Base-by-base conservation (phyloP, 306 rosid genomes). In the Medicago lupulina region DNA sequence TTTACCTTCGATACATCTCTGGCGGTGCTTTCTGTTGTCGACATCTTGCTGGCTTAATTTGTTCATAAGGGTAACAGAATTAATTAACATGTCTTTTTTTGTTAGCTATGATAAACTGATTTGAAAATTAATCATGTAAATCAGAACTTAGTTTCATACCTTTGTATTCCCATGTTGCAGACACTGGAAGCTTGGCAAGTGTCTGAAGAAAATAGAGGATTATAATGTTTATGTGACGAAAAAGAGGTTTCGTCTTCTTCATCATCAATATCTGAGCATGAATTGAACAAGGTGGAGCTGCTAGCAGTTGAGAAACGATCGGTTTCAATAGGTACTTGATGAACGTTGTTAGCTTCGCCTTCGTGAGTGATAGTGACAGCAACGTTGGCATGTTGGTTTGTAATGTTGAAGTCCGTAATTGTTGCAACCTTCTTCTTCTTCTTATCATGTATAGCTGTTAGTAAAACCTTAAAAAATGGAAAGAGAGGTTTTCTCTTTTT, bases 291-390 rank as follows among this genome's bases (percentile, higher is more conserved):
- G 3, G 92, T 89, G 8, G 82, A 72, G 80, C 88, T 83, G 77
- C 91, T 85, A 19, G 89, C 86, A 3, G 93, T 81, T 23, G 88
- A 90, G 62, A 84, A 80, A 2, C 86, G 81, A 2, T 85, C 91
- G 14, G 84, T 70, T 74, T 15, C 88, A 13, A 13, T 76, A 19
- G 72, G 66, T 43, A 66, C 74, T 49, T 80, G 73, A 81, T 73
- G 64, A 60, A 47, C 28, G 9, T 19, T 19, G 61, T 55, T 55
- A 49, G 54, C 54, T 46, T 46, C 14, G 2, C 1, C 7, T 21
- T 76, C 67, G 9, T 1, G 14, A 54, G 28, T 18, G 61, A 54
- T 1, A 60, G 75, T 71, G 31, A 40, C 83, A 74, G 54, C 58
- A 39, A 44, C 11, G 43, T 16, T 17, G n/a, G 44, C 19, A 34